phyloP scores from a whole-genome alignment of 2,329 filamentous ascomycete species.

The Botrytis porri region DNA sequence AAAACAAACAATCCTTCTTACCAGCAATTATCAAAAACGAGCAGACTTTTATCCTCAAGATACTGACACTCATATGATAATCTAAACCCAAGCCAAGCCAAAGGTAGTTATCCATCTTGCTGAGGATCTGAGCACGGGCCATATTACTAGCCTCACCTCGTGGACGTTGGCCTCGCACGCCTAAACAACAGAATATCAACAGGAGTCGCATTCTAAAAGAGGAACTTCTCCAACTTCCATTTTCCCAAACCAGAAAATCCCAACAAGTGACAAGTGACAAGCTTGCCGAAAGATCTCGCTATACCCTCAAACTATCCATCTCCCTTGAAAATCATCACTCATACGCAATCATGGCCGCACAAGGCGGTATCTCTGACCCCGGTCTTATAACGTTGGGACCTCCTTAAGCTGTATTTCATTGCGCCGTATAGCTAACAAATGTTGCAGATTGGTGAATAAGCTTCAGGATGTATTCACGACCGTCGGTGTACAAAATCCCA shows the following conservation, averaged over 20 bases:
- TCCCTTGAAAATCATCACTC: slow-evolving; percentile 2
- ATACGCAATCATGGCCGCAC: slow-evolving; percentile 29
- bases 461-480: slow-evolving; percentile 99
- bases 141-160: slow-evolving; percentile 15
- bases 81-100: background rate
- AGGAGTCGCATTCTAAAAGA: slow-evolving; percentile 6
- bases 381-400: slow-evolving; percentile 60
- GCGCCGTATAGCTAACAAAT: slow-evolving; percentile 32
- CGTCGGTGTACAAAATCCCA: slow-evolving; percentile 97
- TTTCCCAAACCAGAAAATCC: slow-evolving; percentile 4
- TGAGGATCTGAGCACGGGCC: slow-evolving; percentile 15
- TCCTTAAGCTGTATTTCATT: slow-evolving; percentile 28
- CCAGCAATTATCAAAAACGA: background rate
- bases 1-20: background rate
- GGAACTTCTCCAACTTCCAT: background rate
- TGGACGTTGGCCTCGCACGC: slow-evolving; percentile 17
- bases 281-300: background rate
- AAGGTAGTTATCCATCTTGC: background rate
- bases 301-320: background rate
- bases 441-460: slow-evolving; percentile 83
- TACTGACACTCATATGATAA: background rate
- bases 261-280: background rate
- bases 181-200: slow-evolving; percentile 20
- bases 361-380: slow-evolving; percentile 63
- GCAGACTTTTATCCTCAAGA: background rate